Percentiles rank a stretch among this genome's conserved stretches.
Conservation (phyloP, 768 basidiomycete species). For the Mrakia frigida region DNA sequence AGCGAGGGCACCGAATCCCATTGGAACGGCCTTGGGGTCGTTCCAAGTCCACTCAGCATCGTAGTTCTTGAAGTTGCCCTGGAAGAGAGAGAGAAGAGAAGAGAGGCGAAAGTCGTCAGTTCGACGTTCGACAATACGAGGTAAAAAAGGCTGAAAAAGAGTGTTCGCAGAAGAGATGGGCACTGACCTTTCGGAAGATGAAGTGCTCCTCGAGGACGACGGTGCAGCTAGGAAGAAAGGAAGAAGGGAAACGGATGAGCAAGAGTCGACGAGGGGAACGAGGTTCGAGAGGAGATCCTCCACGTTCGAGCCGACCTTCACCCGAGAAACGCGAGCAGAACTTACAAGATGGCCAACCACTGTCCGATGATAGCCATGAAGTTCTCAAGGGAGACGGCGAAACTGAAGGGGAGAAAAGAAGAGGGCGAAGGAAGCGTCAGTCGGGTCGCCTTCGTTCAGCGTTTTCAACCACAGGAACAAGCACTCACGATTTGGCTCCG, state of each 20-base stretch:
- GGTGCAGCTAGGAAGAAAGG: slow-evolving; percentile 36
- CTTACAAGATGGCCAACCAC: slow-evolving; percentile 52
- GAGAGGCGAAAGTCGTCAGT: background rate
- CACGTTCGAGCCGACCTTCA: no score
- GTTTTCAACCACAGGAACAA: no score
- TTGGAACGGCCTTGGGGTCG: slow-evolving; percentile 41
- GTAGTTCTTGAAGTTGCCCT: slow-evolving; percentile 44
- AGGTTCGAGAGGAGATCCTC: background rate
- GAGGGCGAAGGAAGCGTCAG: background rate
- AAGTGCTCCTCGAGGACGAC: slow-evolving; percentile 54
- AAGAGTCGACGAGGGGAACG: no score
- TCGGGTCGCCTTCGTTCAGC: no score
- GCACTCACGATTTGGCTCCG: slow-evolving; percentile 45
- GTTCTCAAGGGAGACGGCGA: slow-evolving; percentile 49
- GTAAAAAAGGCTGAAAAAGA: background rate
- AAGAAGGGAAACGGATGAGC: background rate
- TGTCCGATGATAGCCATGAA: slow-evolving; percentile 45
- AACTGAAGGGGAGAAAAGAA: slow-evolving; percentile 32
- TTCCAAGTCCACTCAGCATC: slow-evolving; percentile 46
- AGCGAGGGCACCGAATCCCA: slow-evolving; percentile 46
- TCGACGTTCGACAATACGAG: background rate
- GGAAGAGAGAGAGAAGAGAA: slow-evolving; percentile 45
- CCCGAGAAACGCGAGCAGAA: background rate
- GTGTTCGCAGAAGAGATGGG: background rate
- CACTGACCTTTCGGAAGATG: slow-evolving; percentile 48